Conservation (phyloP, 306 rosid species). For the Prunus persica region DNA sequence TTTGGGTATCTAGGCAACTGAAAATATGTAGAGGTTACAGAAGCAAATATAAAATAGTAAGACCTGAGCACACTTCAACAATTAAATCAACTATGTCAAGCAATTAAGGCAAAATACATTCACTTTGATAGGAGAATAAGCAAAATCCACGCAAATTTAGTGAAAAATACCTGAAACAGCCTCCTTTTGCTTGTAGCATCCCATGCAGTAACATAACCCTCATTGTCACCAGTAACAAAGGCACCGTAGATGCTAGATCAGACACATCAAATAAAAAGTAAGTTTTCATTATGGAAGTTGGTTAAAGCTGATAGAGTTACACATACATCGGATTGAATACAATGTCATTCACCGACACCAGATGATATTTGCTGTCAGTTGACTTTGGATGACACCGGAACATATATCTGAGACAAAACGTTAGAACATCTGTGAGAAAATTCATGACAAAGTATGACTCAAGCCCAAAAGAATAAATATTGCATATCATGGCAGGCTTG, state of each 20-base stretch:
- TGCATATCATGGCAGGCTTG: not conserved
- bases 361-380: slow-evolving; percentile 51
- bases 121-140: not conserved
- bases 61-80: not conserved
- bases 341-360: slow-evolving; percentile 75
- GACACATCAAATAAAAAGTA: slow-evolving; percentile 26
- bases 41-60: not conserved
- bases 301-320: slow-evolving; percentile 20
- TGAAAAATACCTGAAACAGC: slow-evolving; percentile 54
- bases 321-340: slow-evolving; percentile 78
- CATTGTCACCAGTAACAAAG: slow-evolving; percentile 75
- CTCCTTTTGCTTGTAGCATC: slow-evolving; percentile 60
- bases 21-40: slow-evolving; percentile 23
- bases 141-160: not conserved
- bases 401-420: slow-evolving; percentile 48
- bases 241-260: slow-evolving; percentile 45
- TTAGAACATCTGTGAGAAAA: slow-evolving; percentile 26
- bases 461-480: not conserved
- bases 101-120: not conserved
- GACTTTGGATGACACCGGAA: slow-evolving; percentile 88
- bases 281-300: slow-evolving; percentile 9
- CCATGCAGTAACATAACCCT: slow-evolving; percentile 72
- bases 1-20: slow-evolving; percentile 70
- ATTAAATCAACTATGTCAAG: not conserved
- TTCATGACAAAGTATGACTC: not conserved